Evolutionary conservation across 1,284 basidiomycete species (phyloP), one percentile per base, ranked within the genome.

Genomic region (Rhodotorula sp.): DNA sequence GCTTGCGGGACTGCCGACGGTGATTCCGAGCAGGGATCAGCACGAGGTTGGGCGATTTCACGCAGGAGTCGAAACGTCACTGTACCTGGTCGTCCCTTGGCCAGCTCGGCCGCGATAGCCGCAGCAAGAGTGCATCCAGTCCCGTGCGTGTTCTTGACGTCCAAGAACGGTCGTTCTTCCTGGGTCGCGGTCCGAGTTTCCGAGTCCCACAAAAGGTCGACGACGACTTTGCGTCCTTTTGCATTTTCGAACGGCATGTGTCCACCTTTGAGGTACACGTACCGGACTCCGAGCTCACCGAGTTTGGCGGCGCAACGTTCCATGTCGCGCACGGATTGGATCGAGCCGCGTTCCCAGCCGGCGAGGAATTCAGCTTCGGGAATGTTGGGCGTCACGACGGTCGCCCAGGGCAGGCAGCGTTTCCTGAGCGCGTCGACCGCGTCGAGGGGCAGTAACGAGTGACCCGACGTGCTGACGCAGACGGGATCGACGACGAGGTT

Each of bases 41-140:
- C 28, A 28, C 3, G 28, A 28, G 28, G 28, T 28, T 28, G 28
- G 28, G 28, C 28, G 28, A 28, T 28, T 28, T 28, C 28, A 28
- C 28, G 28, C 28, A 28, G 28, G 28, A 28, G 28, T 28, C 28
- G 28, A 28, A 28, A 28, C 28, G 28, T 28, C 28, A 28, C 28
- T 28, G 28, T 76, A 88, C 88, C 77, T 2, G 79, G 77, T 19
- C 78, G 76, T 50, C 88, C 88, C 52, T 83, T 83, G 0, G 86
- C 88, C 19, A 93, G 82, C 31, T 84, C 84, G 63, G 88, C 88
- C 2, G 90, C 88, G 21, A 97, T 85, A 0, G 93, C 92, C 0
- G 93, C 89, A 54, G 89, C 90, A 15, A 97, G 84, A 0, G 95
- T 97, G 80, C 94, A 98, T 3, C 95, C 95, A 0, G 95, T 97